Evolutionary conservation across 352 stramenopile species (phyloP).

Genomic region (Phytophthora podocarpi): DNA sequence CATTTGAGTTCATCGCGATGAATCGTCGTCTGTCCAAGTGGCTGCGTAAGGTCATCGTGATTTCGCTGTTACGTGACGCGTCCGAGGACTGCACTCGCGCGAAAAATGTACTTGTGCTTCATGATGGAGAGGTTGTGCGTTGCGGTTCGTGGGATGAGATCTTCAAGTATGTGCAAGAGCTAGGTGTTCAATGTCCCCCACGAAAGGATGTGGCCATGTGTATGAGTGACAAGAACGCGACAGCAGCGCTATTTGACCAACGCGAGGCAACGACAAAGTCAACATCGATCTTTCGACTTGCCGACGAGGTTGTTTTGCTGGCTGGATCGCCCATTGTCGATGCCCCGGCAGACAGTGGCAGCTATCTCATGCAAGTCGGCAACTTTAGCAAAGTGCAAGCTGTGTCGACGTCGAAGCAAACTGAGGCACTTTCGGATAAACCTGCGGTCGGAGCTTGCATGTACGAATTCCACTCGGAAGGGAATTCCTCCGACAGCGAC

Average conservation of each 20-base stretch:
- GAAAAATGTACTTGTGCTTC: conserved; percentile 38
- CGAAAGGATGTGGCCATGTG: conserved; percentile 37
- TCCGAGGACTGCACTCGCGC: conserved; percentile 33
- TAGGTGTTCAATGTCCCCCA: conserved; percentile 37
- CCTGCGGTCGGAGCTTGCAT: conserved; percentile 21
- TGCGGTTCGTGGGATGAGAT: conserved; percentile 38
- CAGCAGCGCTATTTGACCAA: conserved; percentile 23
- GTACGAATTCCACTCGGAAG: conserved; percentile 20
- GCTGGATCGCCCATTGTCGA: conserved; percentile 33
- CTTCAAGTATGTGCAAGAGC: conserved; percentile 34
- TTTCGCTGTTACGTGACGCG: conserved; percentile 40
- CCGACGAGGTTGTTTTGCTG: conserved; percentile 43
- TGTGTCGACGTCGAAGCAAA: background rate
- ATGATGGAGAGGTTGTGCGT: conserved; percentile 43
- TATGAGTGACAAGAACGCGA: conserved; percentile 31
- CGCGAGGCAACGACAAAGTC: conserved; percentile 9
- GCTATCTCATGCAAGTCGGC: conserved; percentile 29
- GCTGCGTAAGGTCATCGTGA: conserved; percentile 44
- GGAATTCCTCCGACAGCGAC: conserved; percentile 13
- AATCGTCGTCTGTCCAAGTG: conserved; percentile 47
- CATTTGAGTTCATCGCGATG: conserved; percentile 44
- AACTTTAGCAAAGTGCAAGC: conserved; percentile 20
- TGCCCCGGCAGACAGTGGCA: conserved; percentile 7
- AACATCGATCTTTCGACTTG: conserved; percentile 36
- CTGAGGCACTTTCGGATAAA: conserved; percentile 17